phyloP scores from a whole-genome alignment of 148 eudicot genomes.

The Pouteria glomerata region DNA sequence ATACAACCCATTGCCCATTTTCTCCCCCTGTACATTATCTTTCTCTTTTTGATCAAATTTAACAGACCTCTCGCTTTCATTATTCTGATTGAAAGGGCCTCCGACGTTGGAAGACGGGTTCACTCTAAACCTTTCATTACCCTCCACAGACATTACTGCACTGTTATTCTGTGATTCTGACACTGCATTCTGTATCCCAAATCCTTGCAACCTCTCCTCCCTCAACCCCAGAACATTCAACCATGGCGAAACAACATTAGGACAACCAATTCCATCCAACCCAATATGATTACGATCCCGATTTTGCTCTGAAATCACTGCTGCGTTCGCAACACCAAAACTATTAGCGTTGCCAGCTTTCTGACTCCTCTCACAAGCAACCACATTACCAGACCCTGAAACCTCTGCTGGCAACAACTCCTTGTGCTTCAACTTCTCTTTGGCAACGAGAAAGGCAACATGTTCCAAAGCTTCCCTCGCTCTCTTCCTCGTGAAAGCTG shows the following conservation, averaged over 20 bases:
- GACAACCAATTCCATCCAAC: conserved; percentile 23
- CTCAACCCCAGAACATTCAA: conserved; percentile 43
- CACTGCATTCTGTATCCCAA: neutral
- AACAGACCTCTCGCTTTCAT: conserved; percentile 10
- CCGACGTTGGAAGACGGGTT: neutral
- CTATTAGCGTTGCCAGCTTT: neutral
- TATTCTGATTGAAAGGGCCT: neutral
- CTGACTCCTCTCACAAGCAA: neutral
- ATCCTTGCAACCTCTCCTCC: conserved; percentile 21
- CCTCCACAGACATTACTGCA: conserved; percentile 22
- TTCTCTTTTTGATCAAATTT: neutral
- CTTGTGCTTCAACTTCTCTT: conserved; percentile 25
- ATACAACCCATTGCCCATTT: conserved; percentile 9
- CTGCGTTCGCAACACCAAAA: neutral
- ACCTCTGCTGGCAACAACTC: conserved; percentile 6
- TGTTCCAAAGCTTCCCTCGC: conserved; percentile 70
- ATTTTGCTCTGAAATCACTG: conserved; percentile 6
- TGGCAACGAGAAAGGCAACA: conserved; percentile 22
- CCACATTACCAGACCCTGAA: conserved; percentile 7
- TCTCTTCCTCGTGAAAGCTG: conserved; percentile 58
- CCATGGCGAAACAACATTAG: conserved; percentile 33
- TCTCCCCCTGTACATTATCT: neutral
- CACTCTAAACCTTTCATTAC: conserved; percentile 4
- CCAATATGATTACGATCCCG: conserved; percentile 3
- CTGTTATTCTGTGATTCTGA: conserved; percentile 4